These are phyloP conservation scores for Cymbopogon citratus DNA, from an alignment of 176 grass and related monocot species.

Conservation along the genomic window DNA sequence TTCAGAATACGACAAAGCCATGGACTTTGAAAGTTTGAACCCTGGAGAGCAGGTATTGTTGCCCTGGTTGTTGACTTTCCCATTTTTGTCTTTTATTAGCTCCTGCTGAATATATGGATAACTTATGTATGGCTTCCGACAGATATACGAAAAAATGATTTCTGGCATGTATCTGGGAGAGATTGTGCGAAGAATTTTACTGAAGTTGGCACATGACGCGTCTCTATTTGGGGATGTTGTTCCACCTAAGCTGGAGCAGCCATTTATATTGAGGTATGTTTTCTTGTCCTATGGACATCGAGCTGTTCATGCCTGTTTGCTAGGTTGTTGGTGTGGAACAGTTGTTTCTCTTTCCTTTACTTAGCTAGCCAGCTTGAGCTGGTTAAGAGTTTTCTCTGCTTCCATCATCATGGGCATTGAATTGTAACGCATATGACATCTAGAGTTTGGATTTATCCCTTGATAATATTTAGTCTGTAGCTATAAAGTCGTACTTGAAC, in stretches of 20 bases:
- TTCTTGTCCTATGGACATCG: background rate
- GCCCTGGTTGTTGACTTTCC: background rate
- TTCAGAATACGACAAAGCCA: slow-evolving; percentile 70
- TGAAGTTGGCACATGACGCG: slow-evolving; percentile 70
- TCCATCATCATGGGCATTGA: background rate
- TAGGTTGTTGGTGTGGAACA: background rate
- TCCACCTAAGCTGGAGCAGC: slow-evolving; percentile 68
- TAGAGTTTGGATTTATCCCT: background rate
- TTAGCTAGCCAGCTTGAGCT: background rate
- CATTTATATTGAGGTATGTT: slow-evolving; percentile 73
- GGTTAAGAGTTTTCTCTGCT: background rate
- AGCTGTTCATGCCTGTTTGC: slow-evolving; percentile 4
- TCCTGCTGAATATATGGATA: background rate
- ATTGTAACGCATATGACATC: background rate
- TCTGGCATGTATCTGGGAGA: slow-evolving; percentile 96
- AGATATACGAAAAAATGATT: slow-evolving; percentile 98
- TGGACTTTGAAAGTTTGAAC: slow-evolving; percentile 87
- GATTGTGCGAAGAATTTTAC: slow-evolving; percentile 71
- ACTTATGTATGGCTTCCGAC: background rate
- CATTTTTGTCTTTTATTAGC: background rate
- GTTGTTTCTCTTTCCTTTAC: background rate
- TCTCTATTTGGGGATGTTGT: slow-evolving; percentile 77
- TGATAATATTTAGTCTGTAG: background rate
- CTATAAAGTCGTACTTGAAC: background rate
- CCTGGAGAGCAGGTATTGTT: slow-evolving; percentile 72